These are phyloP conservation scores for Verticillium nonalfalfae DNA, from an alignment of 2,329 filamentous ascomycete genomes.

Conservation along the genomic window DNA sequence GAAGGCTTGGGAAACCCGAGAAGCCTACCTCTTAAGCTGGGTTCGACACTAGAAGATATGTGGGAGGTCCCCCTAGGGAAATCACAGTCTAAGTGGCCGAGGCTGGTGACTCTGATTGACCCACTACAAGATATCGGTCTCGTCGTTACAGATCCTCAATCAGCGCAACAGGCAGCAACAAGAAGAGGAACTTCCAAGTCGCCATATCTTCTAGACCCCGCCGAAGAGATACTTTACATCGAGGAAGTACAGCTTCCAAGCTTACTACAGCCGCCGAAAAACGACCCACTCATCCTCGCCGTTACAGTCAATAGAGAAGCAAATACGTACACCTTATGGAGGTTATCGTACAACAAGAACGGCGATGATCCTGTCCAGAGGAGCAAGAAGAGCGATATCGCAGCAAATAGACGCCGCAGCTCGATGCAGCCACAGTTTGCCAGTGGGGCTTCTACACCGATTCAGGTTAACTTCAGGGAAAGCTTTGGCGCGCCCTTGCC, in stretches of 20 bases:
- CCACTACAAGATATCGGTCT: conserved; percentile 81
- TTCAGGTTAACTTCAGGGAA: conserved; percentile 65
- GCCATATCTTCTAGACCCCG: conserved; percentile 57
- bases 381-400: conserved; percentile 26
- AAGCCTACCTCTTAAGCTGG: conserved; percentile 44
- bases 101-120: conserved; percentile 78
- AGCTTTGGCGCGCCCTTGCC: conserved; percentile 61
- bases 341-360: conserved; percentile 67
- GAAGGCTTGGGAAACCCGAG: conserved; percentile 51
- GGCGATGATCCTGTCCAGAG: conserved; percentile 49
- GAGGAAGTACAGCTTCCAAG: conserved; percentile 58
- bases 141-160: conserved; percentile 58
- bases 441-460: conserved; percentile 72
- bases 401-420: conserved; percentile 48
- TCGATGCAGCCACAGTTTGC: conserved; percentile 62
- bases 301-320: conserved; percentile 76
- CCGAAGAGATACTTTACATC: conserved; percentile 80
- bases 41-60: conserved; percentile 49
- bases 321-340: conserved; percentile 79
- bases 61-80: conserved; percentile 49
- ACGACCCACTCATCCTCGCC: conserved; percentile 60
- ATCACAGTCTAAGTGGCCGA: conserved; percentile 57
- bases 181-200: conserved; percentile 32
- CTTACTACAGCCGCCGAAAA: conserved; percentile 20
- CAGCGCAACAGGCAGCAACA: conserved; percentile 23